Percentiles rank a stretch among this genome's conserved stretches.
phyloP scores from a whole-genome alignment of 345 rosid species.

The Turnera subulata region DNA sequence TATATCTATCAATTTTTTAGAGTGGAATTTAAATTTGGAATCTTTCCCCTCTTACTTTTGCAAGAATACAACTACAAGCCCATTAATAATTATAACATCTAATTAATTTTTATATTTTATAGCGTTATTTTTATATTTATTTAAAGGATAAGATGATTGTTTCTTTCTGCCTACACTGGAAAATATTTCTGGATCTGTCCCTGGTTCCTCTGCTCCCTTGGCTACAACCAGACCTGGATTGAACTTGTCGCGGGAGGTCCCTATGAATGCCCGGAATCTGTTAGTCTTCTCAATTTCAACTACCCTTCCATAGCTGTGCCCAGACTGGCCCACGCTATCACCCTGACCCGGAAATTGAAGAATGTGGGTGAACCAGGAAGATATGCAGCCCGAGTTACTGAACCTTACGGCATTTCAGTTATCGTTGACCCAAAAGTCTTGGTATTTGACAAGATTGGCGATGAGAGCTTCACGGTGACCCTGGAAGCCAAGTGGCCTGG shows the following conservation, averaged over 20 bases:
- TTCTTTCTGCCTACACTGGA: too few species aligned
- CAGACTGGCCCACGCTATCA: constrained; percentile 20
- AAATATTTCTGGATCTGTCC: too few species aligned
- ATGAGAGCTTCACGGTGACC: constrained; percentile 48
- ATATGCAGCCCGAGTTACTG: constrained; percentile 36
- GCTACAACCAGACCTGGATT: constrained; percentile 47
- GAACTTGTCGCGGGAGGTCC: constrained; percentile 25
- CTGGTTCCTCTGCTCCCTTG: constrained; percentile 58
- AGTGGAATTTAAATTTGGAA: too few species aligned
- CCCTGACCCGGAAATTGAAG: constrained; percentile 46
- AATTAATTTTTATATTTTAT: too few species aligned
- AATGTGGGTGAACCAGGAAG: constrained; percentile 62
- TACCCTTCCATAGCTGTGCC: constrained; percentile 69
- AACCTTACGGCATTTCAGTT: constrained; percentile 46
- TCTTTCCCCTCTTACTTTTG: too few species aligned
- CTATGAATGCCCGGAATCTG: constrained; percentile 38
- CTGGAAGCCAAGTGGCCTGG: constrained; percentile 28
- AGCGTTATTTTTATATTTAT: too few species aligned
- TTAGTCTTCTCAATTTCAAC: constrained; percentile 48
- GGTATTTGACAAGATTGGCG: constrained; percentile 47
- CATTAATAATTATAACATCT: too few species aligned
- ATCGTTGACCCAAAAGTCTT: constrained; percentile 46
- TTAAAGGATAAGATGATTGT: too few species aligned
- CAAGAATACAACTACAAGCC: too few species aligned
- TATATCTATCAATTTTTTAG: too few species aligned